Conservation (phyloP, 306 rosid species). For the Cucurbita moschata region DNA sequence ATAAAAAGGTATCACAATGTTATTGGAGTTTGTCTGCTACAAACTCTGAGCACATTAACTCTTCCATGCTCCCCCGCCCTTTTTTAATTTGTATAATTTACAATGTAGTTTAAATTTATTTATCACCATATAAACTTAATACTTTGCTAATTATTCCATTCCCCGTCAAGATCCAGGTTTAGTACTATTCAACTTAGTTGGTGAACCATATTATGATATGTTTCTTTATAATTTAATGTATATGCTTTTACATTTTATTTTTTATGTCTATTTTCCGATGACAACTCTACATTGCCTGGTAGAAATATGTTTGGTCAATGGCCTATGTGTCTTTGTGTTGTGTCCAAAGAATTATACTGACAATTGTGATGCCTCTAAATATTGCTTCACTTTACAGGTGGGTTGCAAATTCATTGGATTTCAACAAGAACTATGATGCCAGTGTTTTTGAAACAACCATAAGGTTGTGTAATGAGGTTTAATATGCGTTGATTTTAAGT, state of each 20-base stretch:
- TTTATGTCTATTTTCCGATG: background rate
- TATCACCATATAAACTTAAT: background rate
- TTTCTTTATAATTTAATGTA: background rate
- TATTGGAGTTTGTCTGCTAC: background rate
- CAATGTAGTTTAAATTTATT: background rate
- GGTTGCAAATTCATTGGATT: slow-evolving; percentile 74
- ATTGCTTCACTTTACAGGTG: slow-evolving; percentile 48
- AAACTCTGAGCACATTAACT: background rate
- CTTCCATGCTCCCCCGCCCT: background rate
- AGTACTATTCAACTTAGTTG: background rate
- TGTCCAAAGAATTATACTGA: background rate
- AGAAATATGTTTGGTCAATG: background rate
- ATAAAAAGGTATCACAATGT: background rate
- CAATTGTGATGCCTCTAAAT: background rate
- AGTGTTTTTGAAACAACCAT: slow-evolving; percentile 99
- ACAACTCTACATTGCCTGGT: background rate
- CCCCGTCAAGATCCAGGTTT: background rate
- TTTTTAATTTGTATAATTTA: background rate
- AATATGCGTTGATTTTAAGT: slow-evolving; percentile 40
- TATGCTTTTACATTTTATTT: background rate
- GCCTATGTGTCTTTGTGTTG: background rate
- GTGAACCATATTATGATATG: background rate
- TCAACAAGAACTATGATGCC: slow-evolving; percentile 89
- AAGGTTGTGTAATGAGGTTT: slow-evolving; percentile 94
- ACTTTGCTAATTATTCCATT: background rate